These are phyloP conservation scores for Pouteria campechiana DNA, from an alignment of 179 eudicot genomes.

Conservation along the genomic window DNA sequence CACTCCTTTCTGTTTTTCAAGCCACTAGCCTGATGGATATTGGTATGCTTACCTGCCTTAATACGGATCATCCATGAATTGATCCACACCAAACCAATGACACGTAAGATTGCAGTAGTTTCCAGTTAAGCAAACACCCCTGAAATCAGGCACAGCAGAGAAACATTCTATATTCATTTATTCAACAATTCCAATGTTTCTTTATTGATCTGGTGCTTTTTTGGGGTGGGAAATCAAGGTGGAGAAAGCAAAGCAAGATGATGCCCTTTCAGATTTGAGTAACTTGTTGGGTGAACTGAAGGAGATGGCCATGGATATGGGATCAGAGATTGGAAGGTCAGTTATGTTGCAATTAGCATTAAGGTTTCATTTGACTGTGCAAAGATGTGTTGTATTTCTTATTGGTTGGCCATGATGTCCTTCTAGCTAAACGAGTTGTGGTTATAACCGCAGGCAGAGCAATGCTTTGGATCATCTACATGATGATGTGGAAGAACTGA, in stretches of 20 bases:
- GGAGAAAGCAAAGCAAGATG: constrained; percentile 92
- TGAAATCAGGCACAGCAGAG: too few species aligned
- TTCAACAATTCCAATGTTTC: too few species aligned
- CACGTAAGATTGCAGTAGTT: too few species aligned
- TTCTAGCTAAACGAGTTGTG: not conserved
- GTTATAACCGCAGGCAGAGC: constrained; percentile 58
- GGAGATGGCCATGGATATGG: constrained; percentile 99
- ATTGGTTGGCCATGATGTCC: not conserved
- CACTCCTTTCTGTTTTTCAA: too few species aligned
- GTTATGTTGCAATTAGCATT: constrained; percentile 1
- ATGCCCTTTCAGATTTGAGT: constrained; percentile 62
- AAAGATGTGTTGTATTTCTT: not conserved
- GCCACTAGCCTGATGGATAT: too few species aligned
- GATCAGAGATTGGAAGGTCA: constrained; percentile 79
- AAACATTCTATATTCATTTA: too few species aligned
- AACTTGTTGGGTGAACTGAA: constrained; percentile 80
- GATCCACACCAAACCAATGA: too few species aligned
- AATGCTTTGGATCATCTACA: constrained; percentile 71
- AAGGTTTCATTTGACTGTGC: not conserved
- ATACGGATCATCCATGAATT: not conserved
- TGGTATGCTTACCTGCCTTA: not conserved
- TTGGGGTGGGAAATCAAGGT: constrained; percentile 17
- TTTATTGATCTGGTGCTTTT: not conserved
- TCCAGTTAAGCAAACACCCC: too few species aligned
- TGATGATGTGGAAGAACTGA: constrained; percentile 74